Percentiles rank a stretch among this genome's conserved stretches.
Conservation (phyloP, 2,329 filamentous ascomycete genomes). For the Periglandula ipomoeae region DNA sequence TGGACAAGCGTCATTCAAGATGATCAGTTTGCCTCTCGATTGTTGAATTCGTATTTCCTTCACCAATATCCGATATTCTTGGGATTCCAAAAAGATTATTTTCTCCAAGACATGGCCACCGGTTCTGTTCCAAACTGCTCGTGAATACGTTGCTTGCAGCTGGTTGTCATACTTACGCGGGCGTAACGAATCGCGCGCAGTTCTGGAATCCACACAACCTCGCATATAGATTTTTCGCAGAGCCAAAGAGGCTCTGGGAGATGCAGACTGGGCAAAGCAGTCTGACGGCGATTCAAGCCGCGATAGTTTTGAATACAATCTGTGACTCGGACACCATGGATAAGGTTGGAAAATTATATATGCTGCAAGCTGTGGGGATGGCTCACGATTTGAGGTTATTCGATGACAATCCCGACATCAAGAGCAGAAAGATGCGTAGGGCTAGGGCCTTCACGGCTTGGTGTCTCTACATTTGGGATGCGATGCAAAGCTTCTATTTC, state of each 20-base stretch:
- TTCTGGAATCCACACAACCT: conserved; percentile 26
- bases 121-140: conserved; percentile 26
- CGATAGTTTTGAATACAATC: conserved; percentile 19
- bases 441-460: conserved; percentile 24
- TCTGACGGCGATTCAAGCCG: conserved; percentile 25
- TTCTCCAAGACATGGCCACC: conserved; percentile 25
- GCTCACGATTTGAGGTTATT: conserved; percentile 22
- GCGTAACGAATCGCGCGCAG: conserved; percentile 18
- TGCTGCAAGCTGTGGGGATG: conserved; percentile 19
- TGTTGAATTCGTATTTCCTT: conserved; percentile 17
- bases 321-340: conserved; percentile 23
- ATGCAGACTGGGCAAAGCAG: conserved; percentile 15
- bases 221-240: conserved; percentile 25
- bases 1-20: conserved; percentile 25
- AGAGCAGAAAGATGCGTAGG: conserved; percentile 7
- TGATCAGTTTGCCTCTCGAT: conserved; percentile 20
- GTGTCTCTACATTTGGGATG: conserved; percentile 22
- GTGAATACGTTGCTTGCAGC: conserved; percentile 25
- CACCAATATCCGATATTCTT: conserved; percentile 23
- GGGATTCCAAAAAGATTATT: conserved; percentile 25
- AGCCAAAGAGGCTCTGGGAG: conserved; percentile 27
- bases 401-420: background rate
- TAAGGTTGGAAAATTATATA: conserved; percentile 23
- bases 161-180: conserved; percentile 17
- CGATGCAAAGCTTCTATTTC: too few species aligned